These are phyloP conservation scores for Elsinoe australis DNA, from an alignment of 2,329 filamentous ascomycete genomes.

Conservation along the genomic window DNA sequence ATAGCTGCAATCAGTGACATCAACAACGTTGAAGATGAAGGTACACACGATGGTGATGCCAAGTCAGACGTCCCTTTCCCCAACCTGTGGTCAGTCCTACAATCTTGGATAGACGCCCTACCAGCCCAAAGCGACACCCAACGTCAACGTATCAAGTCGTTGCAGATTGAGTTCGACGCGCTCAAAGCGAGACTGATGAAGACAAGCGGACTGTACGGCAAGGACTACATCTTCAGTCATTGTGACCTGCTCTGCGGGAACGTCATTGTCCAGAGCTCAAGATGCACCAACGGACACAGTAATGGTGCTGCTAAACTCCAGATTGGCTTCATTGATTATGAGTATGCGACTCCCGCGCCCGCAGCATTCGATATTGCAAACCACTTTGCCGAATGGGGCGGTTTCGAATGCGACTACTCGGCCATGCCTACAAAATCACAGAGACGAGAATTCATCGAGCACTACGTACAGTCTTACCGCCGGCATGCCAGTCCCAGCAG, in stretches of 20 bases:
- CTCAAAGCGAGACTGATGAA: slow-evolving; percentile 66
- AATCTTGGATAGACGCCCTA: slow-evolving; percentile 87
- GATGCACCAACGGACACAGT: slow-evolving; percentile 21
- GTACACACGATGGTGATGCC: slow-evolving; percentile 25
- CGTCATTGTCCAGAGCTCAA: slow-evolving; percentile 68
- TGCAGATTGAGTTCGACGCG: slow-evolving; percentile 68
- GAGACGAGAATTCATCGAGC: slow-evolving; percentile 69
- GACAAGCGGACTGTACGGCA: slow-evolving; percentile 65
- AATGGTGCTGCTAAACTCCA: slow-evolving; percentile 25
- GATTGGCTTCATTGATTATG: slow-evolving; percentile 93
- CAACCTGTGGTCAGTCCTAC: slow-evolving; percentile 90
- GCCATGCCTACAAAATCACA: slow-evolving; percentile 71
- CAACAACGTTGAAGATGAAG: slow-evolving; percentile 21
- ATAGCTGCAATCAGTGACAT: slow-evolving; percentile 41
- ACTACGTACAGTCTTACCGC: slow-evolving; percentile 71
- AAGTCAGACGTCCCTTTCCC: slow-evolving; percentile 37
- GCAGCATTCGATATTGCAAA: slow-evolving; percentile 95
- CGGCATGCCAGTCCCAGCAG: slow-evolving; percentile 27
- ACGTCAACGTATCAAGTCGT: slow-evolving; percentile 54
- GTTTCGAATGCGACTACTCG: slow-evolving; percentile 87
- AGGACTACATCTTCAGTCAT: slow-evolving; percentile 84
- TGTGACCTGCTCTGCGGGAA: slow-evolving; percentile 96
- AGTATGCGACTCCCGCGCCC: slow-evolving; percentile 90
- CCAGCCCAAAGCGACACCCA: slow-evolving; percentile 65
- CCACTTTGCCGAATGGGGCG: slow-evolving; percentile 97